Percentiles rank a stretch among this genome's conserved stretches.
Conservation (phyloP, 345 rosid genomes). For the Rubroshorea leprosula region DNA sequence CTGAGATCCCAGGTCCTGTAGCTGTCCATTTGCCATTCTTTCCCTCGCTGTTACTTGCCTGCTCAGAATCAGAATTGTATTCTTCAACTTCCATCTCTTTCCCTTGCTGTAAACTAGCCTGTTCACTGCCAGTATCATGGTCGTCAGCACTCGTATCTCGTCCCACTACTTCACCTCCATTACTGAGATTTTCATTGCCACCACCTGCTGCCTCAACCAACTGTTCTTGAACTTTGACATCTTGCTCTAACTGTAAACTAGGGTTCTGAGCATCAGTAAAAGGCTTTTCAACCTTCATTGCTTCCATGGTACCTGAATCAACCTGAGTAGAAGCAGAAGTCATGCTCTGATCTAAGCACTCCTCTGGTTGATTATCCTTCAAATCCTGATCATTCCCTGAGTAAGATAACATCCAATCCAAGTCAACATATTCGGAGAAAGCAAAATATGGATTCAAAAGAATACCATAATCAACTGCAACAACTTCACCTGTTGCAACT, state of each 20-base stretch:
- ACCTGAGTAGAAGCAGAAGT: too few species aligned
- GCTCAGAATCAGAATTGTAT: constrained; percentile 25
- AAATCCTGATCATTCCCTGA: constrained; percentile 13
- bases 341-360: too few species aligned
- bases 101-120: constrained; percentile 21
- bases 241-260: constrained; percentile 12
- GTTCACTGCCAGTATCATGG: constrained; percentile 25
- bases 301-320: too few species aligned
- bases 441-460: constrained; percentile 29
- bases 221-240: constrained; percentile 1
- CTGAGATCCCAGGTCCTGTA: constrained; percentile 19
- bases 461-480: constrained; percentile 24
- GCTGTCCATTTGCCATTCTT: constrained; percentile 17
- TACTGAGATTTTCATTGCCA: constrained; percentile 6
- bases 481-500: constrained; percentile 32
- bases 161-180: constrained; percentile 19
- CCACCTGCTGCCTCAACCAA: not conserved
- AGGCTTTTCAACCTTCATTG: not conserved
- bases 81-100: constrained; percentile 40
- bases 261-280: constrained; percentile 17
- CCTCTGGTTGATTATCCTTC: too few species aligned
- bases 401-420: constrained; percentile 31
- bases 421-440: constrained; percentile 35
- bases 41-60: constrained; percentile 17
- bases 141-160: constrained; percentile 24